Base-by-base conservation (phyloP, 768 basidiomycete genomes). In the Russula sp. region DNA sequence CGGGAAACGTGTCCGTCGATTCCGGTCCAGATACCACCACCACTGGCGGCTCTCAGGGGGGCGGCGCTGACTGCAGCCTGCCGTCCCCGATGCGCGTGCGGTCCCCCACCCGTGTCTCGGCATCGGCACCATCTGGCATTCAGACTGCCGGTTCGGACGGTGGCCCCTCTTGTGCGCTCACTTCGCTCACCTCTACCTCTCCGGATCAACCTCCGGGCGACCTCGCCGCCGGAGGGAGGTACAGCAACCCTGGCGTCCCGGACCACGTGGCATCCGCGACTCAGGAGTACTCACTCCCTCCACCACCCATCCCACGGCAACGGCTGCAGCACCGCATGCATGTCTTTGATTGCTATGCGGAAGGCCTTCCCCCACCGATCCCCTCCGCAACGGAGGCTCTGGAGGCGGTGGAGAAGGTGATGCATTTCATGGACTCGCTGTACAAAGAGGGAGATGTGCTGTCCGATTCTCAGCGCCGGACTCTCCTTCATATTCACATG, bases 301-400 rank as follows among this genome's bases (percentile, higher is more conserved):
- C 25, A 29, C 25, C 25, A 29, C 25, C 25, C 2, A 29, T 63
- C 34, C 46, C 62, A 8, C 46, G 62, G 8, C 57, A 59, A 34
- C 62, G 58, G 41, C 25, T 29, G 25, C 62, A 63, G 41, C 62
- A 63, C 10, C 62, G 62, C 46, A 63, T 63, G 58, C 62, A 63
- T 35, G 62, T 63, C 62, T 63, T 63, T 59, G 57, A 59, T 25
- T 63, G 62, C 20, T 59, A 63, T 16, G 13, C 47, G 45, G 62
- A 59, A 18, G 56, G 57, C 7, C n/a, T 59, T 4, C 46, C 57
- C 1, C 62, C 52, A 5, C 62, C 46, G 16, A 16, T 61, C 34
- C 77, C 80, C 20, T 75, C 78, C 52, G 68, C 78, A n/a, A 68
- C 71, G 0, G 80, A 83, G 53, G 84, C 80, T 2, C 80, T 85